Conservation (phyloP, 192 early-diverging fungal species). For the Backusella parvicylindrica region DNA sequence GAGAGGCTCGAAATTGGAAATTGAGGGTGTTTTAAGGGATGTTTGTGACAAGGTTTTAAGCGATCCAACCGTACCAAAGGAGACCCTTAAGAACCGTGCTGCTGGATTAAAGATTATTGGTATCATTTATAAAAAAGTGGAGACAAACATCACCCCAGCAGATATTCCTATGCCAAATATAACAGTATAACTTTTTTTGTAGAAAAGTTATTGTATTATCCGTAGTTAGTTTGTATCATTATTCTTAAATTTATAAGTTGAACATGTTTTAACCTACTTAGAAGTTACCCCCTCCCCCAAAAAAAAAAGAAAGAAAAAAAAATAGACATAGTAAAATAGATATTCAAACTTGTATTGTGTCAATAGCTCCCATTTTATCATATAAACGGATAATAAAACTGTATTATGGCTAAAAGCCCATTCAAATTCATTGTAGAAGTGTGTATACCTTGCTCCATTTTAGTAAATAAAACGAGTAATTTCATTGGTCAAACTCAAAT, state of each 20-base stretch:
- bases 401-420: neutral
- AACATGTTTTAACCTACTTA: too few species aligned
- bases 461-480: neutral
- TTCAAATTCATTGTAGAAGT: neutral
- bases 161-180: constrained; percentile 7
- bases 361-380: too few species aligned
- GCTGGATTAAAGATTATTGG: constrained; percentile 86
- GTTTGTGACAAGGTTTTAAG: constrained; percentile 85
- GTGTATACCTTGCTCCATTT: too few species aligned
- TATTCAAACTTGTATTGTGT: too few species aligned
- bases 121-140: constrained; percentile 71
- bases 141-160: constrained; percentile 44
- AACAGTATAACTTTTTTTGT: neutral
- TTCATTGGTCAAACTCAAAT: neutral
- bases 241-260: too few species aligned
- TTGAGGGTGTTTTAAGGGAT: constrained; percentile 88
- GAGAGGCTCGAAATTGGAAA: constrained; percentile 92
- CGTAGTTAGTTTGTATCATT: too few species aligned
- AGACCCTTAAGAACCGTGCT: constrained; percentile 63
- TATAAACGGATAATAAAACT: too few species aligned
- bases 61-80: constrained; percentile 60
- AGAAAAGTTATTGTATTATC: too few species aligned
- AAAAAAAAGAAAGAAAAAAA: neutral
- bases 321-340: neutral
- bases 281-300: too few species aligned